These are phyloP conservation scores for Tetrahymena malaccensis DNA, from an alignment of 73 alveolate genomes.

Conservation along the genomic window DNA sequence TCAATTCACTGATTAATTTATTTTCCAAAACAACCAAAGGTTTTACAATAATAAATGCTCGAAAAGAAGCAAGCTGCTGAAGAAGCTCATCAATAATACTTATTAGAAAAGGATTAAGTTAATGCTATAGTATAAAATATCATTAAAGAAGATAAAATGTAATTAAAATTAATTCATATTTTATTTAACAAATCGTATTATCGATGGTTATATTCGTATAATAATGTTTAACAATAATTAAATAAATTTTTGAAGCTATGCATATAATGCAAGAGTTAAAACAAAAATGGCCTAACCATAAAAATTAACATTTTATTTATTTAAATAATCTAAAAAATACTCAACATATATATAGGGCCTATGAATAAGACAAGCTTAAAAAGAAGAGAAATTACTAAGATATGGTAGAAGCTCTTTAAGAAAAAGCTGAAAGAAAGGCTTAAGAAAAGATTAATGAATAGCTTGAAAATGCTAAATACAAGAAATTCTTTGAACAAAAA, in stretches of 20 bases:
- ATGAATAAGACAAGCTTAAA: background rate
- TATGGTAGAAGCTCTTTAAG: conserved; percentile 27
- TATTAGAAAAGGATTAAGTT: conserved; percentile 31
- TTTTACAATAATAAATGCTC: conserved; percentile 20
- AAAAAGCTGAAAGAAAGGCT: conserved; percentile 20
- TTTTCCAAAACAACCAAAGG: background rate
- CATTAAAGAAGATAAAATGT: conserved; percentile 19
- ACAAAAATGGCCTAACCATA: too few relatives aligned
- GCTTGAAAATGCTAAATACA: conserved; percentile 24
- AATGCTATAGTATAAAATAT: conserved; percentile 18
- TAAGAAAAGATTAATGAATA: conserved; percentile 5
- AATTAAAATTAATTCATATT: background rate
- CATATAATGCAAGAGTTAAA: too few relatives aligned
- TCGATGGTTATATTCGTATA: too few relatives aligned
- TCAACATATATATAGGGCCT: background rate
- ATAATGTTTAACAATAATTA: too few relatives aligned
- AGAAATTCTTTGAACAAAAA: conserved; percentile 13
- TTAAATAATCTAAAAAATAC: background rate
- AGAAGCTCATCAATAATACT: conserved; percentile 30
- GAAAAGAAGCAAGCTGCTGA: conserved; percentile 28
- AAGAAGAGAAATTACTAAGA: conserved; percentile 34
- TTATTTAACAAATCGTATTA: background rate
- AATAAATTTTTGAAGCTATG: too few relatives aligned
- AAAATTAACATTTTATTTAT: too few relatives aligned
- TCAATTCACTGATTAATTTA: background rate